A percentile compares a stretch with the other conserved stretches of the same genome.
These are phyloP conservation scores for Mallotus repandus DNA, from an alignment of 441 rosid genomes.

Conservation along the genomic window DNA sequence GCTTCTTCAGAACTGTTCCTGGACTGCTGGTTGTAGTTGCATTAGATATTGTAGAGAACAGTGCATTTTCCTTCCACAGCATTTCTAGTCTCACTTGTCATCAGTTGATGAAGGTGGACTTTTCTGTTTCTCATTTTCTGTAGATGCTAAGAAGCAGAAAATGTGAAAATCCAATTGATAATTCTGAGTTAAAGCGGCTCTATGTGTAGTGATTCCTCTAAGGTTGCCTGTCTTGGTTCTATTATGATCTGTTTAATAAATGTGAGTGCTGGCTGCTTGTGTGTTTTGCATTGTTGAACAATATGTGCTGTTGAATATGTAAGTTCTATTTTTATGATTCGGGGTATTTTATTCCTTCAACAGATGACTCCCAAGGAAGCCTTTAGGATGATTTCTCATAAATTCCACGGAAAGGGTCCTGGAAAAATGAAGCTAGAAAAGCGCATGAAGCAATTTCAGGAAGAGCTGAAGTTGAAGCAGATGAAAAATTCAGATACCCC, in stretches of 20 bases:
- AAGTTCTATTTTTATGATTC: background rate
- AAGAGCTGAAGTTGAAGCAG: constrained; percentile 86
- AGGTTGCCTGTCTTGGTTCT: background rate
- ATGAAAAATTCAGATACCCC: constrained; percentile 98
- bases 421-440: constrained; percentile 99
- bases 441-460: constrained; percentile 83
- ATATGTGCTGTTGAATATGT: background rate
- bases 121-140: background rate
- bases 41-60: constrained; percentile 1
- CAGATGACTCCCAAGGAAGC: constrained; percentile 98
- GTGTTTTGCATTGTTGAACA: background rate
- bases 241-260: background rate
- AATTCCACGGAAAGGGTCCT: constrained; percentile 97
- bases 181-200: background rate
- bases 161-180: background rate
- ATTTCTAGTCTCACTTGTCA: background rate
- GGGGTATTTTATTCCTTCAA: constrained; percentile 19
- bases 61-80: background rate
- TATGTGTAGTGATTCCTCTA: background rate
- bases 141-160: constrained; percentile 3
- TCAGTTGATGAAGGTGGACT: background rate
- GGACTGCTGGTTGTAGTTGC: background rate
- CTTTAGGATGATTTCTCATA: constrained; percentile 80
- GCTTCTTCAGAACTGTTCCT: constrained; percentile 8
- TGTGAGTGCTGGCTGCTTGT: background rate